Percentiles rank a stretch among this genome's conserved stretches.
phyloP scores from a whole-genome alignment of 2,329 filamentous ascomycete species.

The Corinectria fuckeliana region DNA sequence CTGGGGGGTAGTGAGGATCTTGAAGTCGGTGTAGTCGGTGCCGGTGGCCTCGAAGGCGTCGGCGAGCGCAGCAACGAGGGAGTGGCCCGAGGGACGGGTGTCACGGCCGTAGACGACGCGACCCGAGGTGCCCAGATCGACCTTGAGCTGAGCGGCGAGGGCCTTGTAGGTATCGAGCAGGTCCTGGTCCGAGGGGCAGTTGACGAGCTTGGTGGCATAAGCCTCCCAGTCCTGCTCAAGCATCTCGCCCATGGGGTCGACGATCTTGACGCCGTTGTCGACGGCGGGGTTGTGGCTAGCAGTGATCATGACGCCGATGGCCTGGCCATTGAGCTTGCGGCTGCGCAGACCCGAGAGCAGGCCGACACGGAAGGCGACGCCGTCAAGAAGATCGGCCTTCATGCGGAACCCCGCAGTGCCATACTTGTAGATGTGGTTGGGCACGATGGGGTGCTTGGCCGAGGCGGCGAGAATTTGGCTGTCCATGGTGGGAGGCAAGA shows the following conservation, averaged over 20 bases:
- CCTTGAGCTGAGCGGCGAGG: slow-evolving; percentile 76
- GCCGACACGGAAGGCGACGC: slow-evolving; percentile 90
- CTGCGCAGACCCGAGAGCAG: slow-evolving; percentile 88
- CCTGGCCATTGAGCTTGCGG: slow-evolving; percentile 85
- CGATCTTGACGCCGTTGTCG: slow-evolving; percentile 94
- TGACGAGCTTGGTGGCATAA: slow-evolving; percentile 88
- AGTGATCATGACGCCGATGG: slow-evolving; percentile 96
- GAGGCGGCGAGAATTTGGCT: slow-evolving; percentile 66
- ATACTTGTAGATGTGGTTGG: slow-evolving; percentile 65
- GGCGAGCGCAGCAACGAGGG: slow-evolving; percentile 78
- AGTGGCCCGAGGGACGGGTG: slow-evolving; percentile 89
- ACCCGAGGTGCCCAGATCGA: slow-evolving; percentile 73
- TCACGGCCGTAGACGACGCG: slow-evolving; percentile 91
- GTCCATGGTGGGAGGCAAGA: slow-evolving; percentile 51
- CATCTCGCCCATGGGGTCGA: slow-evolving; percentile 98
- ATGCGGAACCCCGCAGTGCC: slow-evolving; percentile 73
- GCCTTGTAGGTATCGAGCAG: slow-evolving; percentile 79
- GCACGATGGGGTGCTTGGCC: slow-evolving; percentile 65
- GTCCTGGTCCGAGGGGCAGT: slow-evolving; percentile 76
- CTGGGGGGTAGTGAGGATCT: slow-evolving; percentile 95
- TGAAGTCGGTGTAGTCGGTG: slow-evolving; percentile 81
- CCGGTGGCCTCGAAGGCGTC: slow-evolving; percentile 80
- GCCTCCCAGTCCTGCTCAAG: slow-evolving; percentile 94
- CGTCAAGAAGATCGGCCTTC: slow-evolving; percentile 82
- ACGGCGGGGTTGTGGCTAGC: slow-evolving; percentile 89